These are phyloP conservation scores for Dendrocalamus sinicus DNA, from an alignment of 176 grass and related monocot genomes.

Conservation along the genomic window DNA sequence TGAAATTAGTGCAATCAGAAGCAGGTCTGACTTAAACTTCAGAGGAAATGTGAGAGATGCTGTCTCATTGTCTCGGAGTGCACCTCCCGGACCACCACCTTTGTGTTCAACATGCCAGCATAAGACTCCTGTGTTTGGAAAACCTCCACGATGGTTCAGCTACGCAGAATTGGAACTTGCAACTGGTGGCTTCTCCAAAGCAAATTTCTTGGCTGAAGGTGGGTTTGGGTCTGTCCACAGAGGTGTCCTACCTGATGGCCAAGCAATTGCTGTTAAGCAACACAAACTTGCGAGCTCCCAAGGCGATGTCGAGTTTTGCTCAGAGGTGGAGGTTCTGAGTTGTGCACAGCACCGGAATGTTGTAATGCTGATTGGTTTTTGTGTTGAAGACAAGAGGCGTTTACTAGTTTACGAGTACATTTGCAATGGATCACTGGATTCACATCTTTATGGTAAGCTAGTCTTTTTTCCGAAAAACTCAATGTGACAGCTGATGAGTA, in stretches of 20 bases:
- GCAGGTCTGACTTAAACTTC: conserved; percentile 79
- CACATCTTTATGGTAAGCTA: conserved; percentile 90
- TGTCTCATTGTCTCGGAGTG: conserved; percentile 73
- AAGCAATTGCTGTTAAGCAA: conserved; percentile 97
- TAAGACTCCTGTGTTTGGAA: conserved; percentile 93
- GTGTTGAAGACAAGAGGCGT: conserved; percentile 94
- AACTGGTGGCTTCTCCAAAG: conserved; percentile 89
- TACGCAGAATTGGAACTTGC: conserved; percentile 95
- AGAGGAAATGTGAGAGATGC: conserved; percentile 91
- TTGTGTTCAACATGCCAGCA: conserved; percentile 98
- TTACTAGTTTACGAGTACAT: conserved; percentile 99
- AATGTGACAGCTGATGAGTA: neutral
- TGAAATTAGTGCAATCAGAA: conserved; percentile 70
- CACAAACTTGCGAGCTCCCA: conserved; percentile 98
- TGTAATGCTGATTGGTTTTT: conserved; percentile 99
- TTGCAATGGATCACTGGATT: conserved; percentile 97
- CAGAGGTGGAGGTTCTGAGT: conserved; percentile 97
- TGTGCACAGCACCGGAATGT: conserved; percentile 99
- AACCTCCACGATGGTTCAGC: conserved; percentile 95
- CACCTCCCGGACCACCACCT: conserved; percentile 89
- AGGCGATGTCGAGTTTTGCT: conserved; percentile 96
- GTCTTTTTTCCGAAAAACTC: neutral
- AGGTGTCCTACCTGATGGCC: conserved; percentile 90
- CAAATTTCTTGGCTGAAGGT: conserved; percentile 97
- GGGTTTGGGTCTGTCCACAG: conserved; percentile 99